Evolutionary conservation across 2,329 filamentous ascomycete species (phyloP).

Genomic region (Parastagonospora avenae): DNA sequence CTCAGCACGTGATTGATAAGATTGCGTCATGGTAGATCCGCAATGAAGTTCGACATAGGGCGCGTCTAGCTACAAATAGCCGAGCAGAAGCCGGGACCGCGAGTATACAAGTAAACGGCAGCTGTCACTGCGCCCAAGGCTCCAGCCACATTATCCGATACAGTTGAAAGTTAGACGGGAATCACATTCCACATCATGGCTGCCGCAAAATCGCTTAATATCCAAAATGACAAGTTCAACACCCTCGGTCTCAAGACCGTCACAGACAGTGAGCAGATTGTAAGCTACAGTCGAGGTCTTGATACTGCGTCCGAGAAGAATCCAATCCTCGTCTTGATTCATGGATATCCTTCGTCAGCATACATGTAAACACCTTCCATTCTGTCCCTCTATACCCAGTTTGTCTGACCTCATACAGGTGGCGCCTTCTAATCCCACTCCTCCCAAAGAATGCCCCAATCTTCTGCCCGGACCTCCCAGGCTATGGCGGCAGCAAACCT

Average conservation of each 20-base stretch:
- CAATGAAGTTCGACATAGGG: not conserved
- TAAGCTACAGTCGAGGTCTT: constrained; percentile 32
- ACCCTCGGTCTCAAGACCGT: constrained; percentile 34
- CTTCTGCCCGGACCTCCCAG: constrained; percentile 39
- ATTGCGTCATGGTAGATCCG: constrained; percentile 14
- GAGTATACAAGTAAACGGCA: too few species aligned
- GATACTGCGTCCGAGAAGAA: constrained; percentile 30
- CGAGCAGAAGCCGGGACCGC: not conserved
- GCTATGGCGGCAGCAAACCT: constrained; percentile 36
- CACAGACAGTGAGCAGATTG: constrained; percentile 33
- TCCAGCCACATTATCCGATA: not conserved
- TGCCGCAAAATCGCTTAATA: constrained; percentile 23
- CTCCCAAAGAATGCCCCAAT: constrained; percentile 33
- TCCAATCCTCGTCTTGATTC: constrained; percentile 37
- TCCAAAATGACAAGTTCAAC: constrained; percentile 37
- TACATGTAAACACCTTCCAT: constrained; percentile 25
- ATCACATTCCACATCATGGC: constrained; percentile 14
- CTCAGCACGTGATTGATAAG: constrained; percentile 5
- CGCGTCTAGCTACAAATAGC: not conserved
- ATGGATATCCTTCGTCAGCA: constrained; percentile 41
- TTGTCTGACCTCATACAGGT: constrained; percentile 16
- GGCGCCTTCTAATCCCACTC: constrained; percentile 40
- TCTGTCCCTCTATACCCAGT: not conserved
- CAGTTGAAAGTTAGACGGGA: not conserved
- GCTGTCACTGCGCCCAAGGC: too few species aligned